Conservation (phyloP, 345 rosid species). For the Chamaenerion angustifolium region DNA sequence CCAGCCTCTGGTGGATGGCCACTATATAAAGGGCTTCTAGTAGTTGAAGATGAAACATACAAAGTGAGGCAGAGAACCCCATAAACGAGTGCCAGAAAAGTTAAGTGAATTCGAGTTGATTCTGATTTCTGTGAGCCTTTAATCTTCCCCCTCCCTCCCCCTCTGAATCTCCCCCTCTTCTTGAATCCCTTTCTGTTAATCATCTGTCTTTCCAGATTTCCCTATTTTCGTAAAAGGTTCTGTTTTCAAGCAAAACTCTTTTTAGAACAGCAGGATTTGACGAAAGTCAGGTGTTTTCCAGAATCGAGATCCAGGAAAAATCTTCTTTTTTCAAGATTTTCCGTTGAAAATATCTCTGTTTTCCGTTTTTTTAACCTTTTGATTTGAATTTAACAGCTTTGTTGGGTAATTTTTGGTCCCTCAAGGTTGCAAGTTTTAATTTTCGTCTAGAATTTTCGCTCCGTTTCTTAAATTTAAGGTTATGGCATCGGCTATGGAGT, state of each 20-base stretch:
- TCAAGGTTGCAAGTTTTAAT: too few species aligned
- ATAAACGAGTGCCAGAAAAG: too few species aligned
- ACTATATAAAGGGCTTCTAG: too few species aligned
- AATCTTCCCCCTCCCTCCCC: constrained; percentile 16
- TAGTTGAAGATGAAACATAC: too few species aligned
- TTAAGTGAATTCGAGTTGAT: too few species aligned
- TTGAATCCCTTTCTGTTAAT: constrained; percentile 74
- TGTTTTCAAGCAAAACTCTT: constrained; percentile 18
- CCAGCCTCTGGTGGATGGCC: too few species aligned
- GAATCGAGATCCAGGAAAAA: constrained; percentile 49
- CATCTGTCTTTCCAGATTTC: constrained; percentile 40
- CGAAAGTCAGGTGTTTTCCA: constrained; percentile 59
- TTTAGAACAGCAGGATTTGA: constrained; percentile 18
- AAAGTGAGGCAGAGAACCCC: too few species aligned
- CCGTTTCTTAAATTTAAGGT: too few species aligned
- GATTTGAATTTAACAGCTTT: not conserved
- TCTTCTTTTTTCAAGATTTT: not conserved
- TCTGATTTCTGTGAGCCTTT: too few species aligned
- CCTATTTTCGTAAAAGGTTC: not conserved
- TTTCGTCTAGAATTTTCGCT: too few species aligned
- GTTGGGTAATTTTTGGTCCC: too few species aligned
- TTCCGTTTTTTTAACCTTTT: not conserved
- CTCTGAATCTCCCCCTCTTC: constrained; percentile 36
- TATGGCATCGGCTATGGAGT: constrained; percentile 5
- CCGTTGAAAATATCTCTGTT: not conserved